These are phyloP conservation scores for Blastocladiella emersonii DNA, from an alignment of 371 early-diverging fungal species.

Conservation along the genomic window DNA sequence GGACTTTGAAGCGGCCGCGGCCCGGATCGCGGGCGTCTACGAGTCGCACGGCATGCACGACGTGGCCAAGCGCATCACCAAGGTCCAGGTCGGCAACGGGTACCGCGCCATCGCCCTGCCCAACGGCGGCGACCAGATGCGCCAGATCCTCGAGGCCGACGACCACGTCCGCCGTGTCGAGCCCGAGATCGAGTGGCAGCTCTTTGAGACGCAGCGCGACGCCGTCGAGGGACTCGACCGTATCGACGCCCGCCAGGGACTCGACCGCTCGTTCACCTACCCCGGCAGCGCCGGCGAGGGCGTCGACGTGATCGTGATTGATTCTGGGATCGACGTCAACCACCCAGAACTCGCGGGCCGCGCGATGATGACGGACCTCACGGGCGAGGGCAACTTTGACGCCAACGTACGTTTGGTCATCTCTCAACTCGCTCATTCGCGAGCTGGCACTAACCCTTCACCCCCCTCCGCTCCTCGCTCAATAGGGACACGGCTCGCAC, in stretches of 20 bases:
- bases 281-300: conserved; percentile 1
- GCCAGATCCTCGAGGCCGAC: neutral
- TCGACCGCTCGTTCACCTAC: neutral
- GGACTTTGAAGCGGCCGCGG: no score
- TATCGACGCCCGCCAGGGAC: neutral
- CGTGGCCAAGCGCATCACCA: no score
- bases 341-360: neutral
- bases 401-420: neutral
- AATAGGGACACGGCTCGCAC: conserved; percentile 52
- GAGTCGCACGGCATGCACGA: no score
- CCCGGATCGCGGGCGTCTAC: no score
- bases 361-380: neutral
- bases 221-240: neutral
- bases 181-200: neutral
- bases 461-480: neutral
- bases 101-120: neutral
- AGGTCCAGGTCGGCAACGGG: no score
- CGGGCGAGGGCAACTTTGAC: neutral
- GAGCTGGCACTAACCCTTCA: neutral
- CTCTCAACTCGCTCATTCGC: no score
- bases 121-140: neutral
- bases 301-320: neutral
- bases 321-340: neutral
- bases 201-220: neutral
- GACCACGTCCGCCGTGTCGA: neutral